phyloP scores from a whole-genome alignment of 2,329 filamentous ascomycete genomes.

The Phialophora expanda region DNA sequence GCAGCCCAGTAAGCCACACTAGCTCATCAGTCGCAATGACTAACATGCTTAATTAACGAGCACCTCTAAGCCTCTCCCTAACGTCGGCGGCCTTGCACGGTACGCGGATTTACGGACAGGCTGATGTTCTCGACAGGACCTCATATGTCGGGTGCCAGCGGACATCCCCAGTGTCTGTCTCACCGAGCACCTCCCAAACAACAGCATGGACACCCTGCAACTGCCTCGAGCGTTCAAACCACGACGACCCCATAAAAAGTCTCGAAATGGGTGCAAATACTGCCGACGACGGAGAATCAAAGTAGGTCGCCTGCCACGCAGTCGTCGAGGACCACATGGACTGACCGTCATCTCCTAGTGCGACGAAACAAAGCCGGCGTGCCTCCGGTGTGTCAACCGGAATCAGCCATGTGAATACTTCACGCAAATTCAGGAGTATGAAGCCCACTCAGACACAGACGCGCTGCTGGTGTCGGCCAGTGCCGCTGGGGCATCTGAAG shows the following conservation, averaged over 20 bases:
- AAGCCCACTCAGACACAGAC: neutral
- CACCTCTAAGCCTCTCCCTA: neutral
- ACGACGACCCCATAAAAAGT: constrained; percentile 25
- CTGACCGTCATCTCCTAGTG: constrained; percentile 1
- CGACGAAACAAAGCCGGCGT: constrained; percentile 21
- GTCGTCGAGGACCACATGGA: neutral
- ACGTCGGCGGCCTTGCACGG: neutral
- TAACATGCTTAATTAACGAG: neutral
- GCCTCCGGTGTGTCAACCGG: constrained; percentile 15
- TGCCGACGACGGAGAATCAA: constrained; percentile 28
- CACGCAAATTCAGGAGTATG: constrained; percentile 1
- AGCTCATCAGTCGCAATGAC: neutral
- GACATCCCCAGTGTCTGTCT: neutral
- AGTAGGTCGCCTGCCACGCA: constrained; percentile 13
- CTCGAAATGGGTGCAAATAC: constrained; percentile 24
- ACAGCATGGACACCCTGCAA: constrained; percentile 13
- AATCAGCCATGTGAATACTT: constrained; percentile 20
- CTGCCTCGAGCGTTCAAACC: constrained; percentile 20
- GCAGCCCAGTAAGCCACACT: neutral
- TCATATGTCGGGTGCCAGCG: neutral
- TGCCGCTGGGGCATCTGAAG: neutral
- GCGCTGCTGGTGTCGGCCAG: neutral
- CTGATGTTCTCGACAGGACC: neutral
- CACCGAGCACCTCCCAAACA: neutral
- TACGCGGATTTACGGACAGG: neutral